Evolutionary conservation across 306 rosid species (phyloP), one percentile per base, ranked within the genome.

Genomic region (Adenanthera pavonina): DNA sequence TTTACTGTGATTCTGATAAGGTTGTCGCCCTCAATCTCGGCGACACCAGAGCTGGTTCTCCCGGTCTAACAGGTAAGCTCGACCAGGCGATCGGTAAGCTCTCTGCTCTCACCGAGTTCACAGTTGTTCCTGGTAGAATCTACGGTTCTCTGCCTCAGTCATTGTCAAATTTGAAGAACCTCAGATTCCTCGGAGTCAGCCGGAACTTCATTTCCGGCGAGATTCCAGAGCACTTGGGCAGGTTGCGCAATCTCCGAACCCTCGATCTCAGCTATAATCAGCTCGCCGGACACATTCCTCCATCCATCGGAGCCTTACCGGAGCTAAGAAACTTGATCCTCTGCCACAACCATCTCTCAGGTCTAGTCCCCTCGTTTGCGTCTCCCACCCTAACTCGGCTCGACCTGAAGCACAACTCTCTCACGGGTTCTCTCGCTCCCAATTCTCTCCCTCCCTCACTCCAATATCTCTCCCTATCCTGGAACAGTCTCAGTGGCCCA

Each of bases 211-310:
- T 95, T 88, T 88, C 94, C 89, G 98, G 97, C 16, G 79, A 52
- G 3, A 90, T 95, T 30, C 99, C 98, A 11, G 81, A 85, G 0
- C 84, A 71, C 3, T 73, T 95, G 4, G 86, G 87, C 3, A 30
- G 80, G 25, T 77, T 95, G 0, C 89, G 89, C 36, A 75, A 14
- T n/a, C 87, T 95, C 30, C 71, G 88, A 65, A 95, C 99, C 2
- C 84, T 93, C 43, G 99, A 95, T 83, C 86, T 95, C 34, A 95
- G 99, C 87, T 95, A 89, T 85, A 95, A 95, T 81, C 91, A 87
- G 76, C 87, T 95, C 52, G 13, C 78, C 74, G 98, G 99, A 56
- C 44, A 59, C 7, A 90, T 95, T 56, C 99, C 99, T 25, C 84
- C 84, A 17, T 30, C 94, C 69, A 69, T 93, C 71, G 97, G 97